Conservation (phyloP, 345 rosid genomes). For the Pugionium dolabratum region DNA sequence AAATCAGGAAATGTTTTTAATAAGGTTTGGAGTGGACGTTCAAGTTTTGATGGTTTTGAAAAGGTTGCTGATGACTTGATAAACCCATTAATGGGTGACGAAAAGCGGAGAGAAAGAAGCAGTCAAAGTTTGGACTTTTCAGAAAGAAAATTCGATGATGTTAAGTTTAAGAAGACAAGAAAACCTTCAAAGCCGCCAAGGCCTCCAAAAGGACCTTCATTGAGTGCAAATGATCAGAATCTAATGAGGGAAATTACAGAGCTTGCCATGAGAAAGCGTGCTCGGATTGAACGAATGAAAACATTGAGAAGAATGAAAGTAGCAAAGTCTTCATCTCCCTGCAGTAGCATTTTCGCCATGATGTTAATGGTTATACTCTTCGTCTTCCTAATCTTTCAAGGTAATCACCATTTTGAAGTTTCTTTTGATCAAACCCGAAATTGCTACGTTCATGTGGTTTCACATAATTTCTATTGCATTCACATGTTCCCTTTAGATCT, state of each 20-base stretch:
- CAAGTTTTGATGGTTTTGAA: slow-evolving; percentile 39
- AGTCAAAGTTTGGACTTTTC: slow-evolving; percentile 40
- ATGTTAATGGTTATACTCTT: slow-evolving; percentile 68
- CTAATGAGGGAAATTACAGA: slow-evolving; percentile 74
- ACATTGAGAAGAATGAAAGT: slow-evolving; percentile 65
- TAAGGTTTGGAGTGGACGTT: slow-evolving; percentile 4
- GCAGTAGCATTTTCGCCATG: slow-evolving; percentile 63
- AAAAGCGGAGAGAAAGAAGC: slow-evolving; percentile 39
- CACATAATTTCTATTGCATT: not conserved
- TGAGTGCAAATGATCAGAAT: slow-evolving; percentile 79
- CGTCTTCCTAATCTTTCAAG: slow-evolving; percentile 71
- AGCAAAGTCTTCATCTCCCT: slow-evolving; percentile 55
- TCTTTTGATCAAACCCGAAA: slow-evolving; percentile 6
- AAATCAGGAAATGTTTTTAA: not conserved
- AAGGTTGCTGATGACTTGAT: slow-evolving; percentile 40
- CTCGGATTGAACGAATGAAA: slow-evolving; percentile 69
- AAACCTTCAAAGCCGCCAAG: slow-evolving; percentile 82
- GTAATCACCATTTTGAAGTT: slow-evolving; percentile 40
- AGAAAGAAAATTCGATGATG: slow-evolving; percentile 37
- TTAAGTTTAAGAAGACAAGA: slow-evolving; percentile 54
- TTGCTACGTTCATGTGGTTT: slow-evolving; percentile 13
- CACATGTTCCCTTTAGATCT: not conserved
- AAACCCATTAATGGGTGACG: slow-evolving; percentile 28
- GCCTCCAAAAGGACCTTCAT: slow-evolving; percentile 73
- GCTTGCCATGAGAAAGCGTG: slow-evolving; percentile 77